Percentiles rank a stretch among this genome's conserved stretches.
phyloP scores from a whole-genome alignment of 495 filamentous ascomycete species.

The Podospora australis region DNA sequence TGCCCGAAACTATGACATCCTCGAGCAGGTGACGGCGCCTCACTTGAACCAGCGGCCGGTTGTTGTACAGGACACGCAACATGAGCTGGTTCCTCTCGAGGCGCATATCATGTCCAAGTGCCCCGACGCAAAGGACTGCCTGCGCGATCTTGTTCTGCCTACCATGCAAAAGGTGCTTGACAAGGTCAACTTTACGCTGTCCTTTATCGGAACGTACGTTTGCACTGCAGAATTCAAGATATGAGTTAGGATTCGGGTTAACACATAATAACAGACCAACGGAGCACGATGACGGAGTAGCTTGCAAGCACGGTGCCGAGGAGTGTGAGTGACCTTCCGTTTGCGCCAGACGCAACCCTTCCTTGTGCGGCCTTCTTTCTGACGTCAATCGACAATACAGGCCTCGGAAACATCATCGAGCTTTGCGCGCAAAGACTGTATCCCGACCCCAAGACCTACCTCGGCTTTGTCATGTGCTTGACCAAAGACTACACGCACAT shows the following conservation, averaged over 20 bases:
- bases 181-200: slow-evolving; percentile 86
- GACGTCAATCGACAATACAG: slow-evolving; percentile 13
- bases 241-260: neutral
- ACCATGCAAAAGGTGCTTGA: slow-evolving; percentile 73
- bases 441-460: slow-evolving; percentile 73
- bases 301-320: slow-evolving; percentile 79
- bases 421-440: slow-evolving; percentile 80
- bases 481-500: slow-evolving; percentile 65
- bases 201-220: slow-evolving; percentile 77
- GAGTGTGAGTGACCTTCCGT: slow-evolving; percentile 50
- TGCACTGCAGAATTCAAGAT: too few species aligned
- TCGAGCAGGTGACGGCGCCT: neutral
- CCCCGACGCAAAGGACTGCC: slow-evolving; percentile 75
- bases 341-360: neutral
- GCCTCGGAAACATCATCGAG: slow-evolving; percentile 88
- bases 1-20: neutral
- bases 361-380: neutral
- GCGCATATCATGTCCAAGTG: slow-evolving; percentile 95
- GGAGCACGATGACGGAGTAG: slow-evolving; percentile 54
- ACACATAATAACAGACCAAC: slow-evolving; percentile 33
- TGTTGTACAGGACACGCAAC: neutral
- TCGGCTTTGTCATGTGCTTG: slow-evolving; percentile 89
- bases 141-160: slow-evolving; percentile 74
- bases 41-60: neutral
- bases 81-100: slow-evolving; percentile 62